phyloP scores from a whole-genome alignment of 768 basidiomycete species.

The Roridomyces roridus region DNA sequence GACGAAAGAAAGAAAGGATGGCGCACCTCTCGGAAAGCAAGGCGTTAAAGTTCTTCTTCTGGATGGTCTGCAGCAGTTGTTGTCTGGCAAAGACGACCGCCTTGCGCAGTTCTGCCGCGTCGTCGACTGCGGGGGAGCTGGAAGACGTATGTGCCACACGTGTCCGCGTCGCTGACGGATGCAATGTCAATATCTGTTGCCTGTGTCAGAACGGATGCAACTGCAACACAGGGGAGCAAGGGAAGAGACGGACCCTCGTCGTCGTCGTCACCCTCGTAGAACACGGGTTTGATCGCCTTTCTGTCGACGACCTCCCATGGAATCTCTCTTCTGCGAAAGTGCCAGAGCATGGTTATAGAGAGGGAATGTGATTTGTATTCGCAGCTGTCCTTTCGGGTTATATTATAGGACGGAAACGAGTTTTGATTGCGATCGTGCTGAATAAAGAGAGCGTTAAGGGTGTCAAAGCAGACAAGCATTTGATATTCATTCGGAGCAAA shows the following conservation, averaged over 20 bases:
- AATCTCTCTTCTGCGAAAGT: constrained; percentile 60
- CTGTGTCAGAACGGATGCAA: constrained; percentile 6
- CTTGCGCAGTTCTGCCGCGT: constrained; percentile 52
- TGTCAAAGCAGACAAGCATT: too few relatives aligned
- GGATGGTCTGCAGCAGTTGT: constrained; percentile 63
- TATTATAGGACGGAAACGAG: not conserved
- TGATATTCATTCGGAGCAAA: too few relatives aligned
- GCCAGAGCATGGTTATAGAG: constrained; percentile 40
- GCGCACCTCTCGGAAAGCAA: constrained; percentile 71
- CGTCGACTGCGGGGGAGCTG: constrained; percentile 55
- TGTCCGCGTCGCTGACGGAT: constrained; percentile 57
- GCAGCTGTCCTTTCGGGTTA: not conserved
- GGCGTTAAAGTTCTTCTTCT: constrained; percentile 63
- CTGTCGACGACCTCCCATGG: constrained; percentile 84
- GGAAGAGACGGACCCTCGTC: constrained; percentile 49
- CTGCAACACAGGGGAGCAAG: not conserved
- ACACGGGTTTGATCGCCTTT: constrained; percentile 66
- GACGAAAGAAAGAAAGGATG: not conserved
- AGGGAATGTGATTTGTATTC: constrained; percentile 6
- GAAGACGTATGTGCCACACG: constrained; percentile 68
- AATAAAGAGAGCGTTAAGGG: too few relatives aligned
- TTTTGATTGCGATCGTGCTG: too few relatives aligned
- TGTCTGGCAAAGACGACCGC: constrained; percentile 69
- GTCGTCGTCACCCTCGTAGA: constrained; percentile 68
- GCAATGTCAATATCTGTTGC: constrained; percentile 63